These are phyloP conservation scores for Delonix regia DNA, from an alignment of 306 rosid species.

Conservation along the genomic window DNA sequence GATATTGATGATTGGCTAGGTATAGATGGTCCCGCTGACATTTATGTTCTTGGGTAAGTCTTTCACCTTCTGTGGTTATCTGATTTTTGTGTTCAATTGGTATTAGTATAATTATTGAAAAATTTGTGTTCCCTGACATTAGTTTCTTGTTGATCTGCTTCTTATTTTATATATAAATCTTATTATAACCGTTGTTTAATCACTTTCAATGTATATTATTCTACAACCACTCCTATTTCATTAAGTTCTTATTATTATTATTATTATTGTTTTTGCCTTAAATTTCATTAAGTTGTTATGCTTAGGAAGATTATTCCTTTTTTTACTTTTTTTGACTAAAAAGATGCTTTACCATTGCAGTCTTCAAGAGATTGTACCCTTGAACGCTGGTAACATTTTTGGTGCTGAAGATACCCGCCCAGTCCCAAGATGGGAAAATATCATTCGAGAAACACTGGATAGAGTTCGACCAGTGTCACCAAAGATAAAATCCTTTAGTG, in stretches of 20 bases:
- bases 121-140: neutral
- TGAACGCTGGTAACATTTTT: slow-evolving; percentile 89
- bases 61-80: slow-evolving; percentile 9
- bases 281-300: slow-evolving; percentile 17
- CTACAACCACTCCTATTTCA: slow-evolving; percentile 27
- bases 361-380: slow-evolving; percentile 98
- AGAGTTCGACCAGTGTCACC: slow-evolving; percentile 53
- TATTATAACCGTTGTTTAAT: neutral
- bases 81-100: neutral
- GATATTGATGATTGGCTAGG: slow-evolving; percentile 93
- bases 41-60: slow-evolving; percentile 92
- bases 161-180: neutral
- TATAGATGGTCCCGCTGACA: slow-evolving; percentile 82
- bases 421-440: slow-evolving; percentile 80
- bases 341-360: slow-evolving; percentile 51
- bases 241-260: neutral
- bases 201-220: neutral
- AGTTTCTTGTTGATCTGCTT: slow-evolving; percentile 4
- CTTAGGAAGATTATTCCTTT: slow-evolving; percentile 19
- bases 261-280: too few species aligned
- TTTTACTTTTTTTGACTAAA: slow-evolving; percentile 36
- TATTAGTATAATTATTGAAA: slow-evolving; percentile 6
- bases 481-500: slow-evolving; percentile 83
- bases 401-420: slow-evolving; percentile 95
- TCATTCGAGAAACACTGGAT: slow-evolving; percentile 81